Conservation (phyloP, 352 stramenopile species). For the Phytopythium cucurbitacearum region DNA sequence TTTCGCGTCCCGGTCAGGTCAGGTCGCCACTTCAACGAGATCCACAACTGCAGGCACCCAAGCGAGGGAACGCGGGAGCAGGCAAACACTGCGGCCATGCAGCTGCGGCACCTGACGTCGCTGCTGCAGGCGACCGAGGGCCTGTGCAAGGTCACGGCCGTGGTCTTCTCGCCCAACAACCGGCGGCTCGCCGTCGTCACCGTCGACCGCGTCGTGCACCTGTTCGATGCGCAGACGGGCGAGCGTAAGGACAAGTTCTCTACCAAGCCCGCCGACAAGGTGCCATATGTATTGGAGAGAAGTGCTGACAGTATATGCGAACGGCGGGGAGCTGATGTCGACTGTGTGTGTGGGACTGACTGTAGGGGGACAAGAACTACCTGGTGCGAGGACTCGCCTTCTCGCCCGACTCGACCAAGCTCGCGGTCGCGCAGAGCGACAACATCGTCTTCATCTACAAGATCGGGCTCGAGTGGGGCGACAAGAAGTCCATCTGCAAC, state of each 20-base stretch:
- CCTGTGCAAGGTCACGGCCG: conserved; percentile 91
- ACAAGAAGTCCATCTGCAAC: conserved; percentile 97
- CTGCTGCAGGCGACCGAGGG: conserved; percentile 87
- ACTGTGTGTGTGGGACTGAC: too few relatives aligned
- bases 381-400: conserved; percentile 90
- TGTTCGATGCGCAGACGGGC: conserved; percentile 91
- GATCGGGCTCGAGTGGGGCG: conserved; percentile 89
- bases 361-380: conserved; percentile 91
- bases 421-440: conserved; percentile 94
- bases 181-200: conserved; percentile 90
- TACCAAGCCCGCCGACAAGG: conserved; percentile 93
- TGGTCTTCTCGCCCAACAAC: conserved; percentile 93
- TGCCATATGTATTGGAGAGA: background rate
- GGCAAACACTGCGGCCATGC: conserved; percentile 47
- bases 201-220: conserved; percentile 89
- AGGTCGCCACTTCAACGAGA: background rate
- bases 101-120: conserved; percentile 90
- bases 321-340: background rate
- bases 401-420: conserved; percentile 90
- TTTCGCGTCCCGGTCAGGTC: conserved; percentile 26
- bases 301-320: too few relatives aligned
- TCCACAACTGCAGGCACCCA: background rate
- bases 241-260: conserved; percentile 95
- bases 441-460: conserved; percentile 98
- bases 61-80: background rate